These are phyloP conservation scores for Trypanosoma vivax DNA, from an alignment of 208 protist species.

Conservation along the genomic window DNA sequence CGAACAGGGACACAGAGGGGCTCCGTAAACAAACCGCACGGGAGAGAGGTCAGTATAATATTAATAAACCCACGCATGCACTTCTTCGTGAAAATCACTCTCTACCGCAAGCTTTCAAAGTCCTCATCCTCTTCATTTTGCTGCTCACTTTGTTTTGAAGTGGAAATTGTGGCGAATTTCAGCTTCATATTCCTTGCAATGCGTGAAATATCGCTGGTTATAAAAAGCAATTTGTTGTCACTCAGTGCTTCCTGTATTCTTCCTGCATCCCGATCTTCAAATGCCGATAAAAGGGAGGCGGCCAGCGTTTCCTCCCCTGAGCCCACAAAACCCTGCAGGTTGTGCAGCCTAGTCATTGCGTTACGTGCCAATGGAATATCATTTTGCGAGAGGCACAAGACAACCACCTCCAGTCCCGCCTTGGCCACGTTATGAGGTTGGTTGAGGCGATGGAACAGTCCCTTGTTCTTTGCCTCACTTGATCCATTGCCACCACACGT, in stretches of 20 bases:
- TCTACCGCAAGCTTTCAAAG: slow-evolving; percentile 1
- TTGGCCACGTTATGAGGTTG: slow-evolving; percentile 72
- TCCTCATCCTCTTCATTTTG: neutral
- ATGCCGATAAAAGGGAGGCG: slow-evolving; percentile 34
- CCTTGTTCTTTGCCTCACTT: slow-evolving; percentile 16
- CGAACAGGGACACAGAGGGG: no score
- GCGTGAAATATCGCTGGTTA: slow-evolving; percentile 49
- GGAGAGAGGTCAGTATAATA: no score
- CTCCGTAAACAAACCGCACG: no score
- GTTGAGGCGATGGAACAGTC: slow-evolving; percentile 54
- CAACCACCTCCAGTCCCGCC: slow-evolving; percentile 63
- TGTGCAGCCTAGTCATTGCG: slow-evolving; percentile 42
- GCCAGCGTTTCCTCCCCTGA: slow-evolving; percentile 50
- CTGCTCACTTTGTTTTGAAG: neutral
- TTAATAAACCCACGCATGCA: no score
- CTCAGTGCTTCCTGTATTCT: slow-evolving; percentile 43
- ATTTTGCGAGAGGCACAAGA: slow-evolving; percentile 26
- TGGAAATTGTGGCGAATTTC: slow-evolving; percentile 23
- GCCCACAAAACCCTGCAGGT: slow-evolving; percentile 50
- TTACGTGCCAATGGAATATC: slow-evolving; percentile 58
- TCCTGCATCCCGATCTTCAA: slow-evolving; percentile 59
- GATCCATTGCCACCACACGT: neutral
- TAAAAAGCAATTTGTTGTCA: slow-evolving; percentile 52
- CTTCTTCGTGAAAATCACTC: neutral
- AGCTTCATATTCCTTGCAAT: slow-evolving; percentile 50